phyloP scores from a whole-genome alignment of 169 alveolate species.

The Theileria orientalis region DNA sequence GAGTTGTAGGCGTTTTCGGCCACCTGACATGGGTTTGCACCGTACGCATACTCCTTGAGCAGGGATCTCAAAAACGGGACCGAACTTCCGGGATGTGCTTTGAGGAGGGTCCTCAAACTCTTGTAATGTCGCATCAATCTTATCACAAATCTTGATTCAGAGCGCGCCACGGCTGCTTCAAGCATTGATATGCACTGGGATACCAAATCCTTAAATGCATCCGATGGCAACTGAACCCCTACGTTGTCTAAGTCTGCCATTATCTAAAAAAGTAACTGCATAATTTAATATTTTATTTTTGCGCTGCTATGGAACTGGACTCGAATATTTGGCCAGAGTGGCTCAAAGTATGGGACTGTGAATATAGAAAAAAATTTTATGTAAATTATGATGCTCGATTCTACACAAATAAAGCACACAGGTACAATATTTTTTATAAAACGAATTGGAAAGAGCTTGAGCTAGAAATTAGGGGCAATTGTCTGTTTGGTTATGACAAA shows the following conservation, averaged over 20 bases:
- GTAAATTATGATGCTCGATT: conserved; percentile 10
- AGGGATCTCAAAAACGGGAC: conserved; percentile 45
- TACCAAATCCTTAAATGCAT: conserved; percentile 64
- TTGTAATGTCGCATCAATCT: conserved; percentile 63
- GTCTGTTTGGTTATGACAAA: conserved; percentile 39
- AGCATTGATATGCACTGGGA: conserved; percentile 57
- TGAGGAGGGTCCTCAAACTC: conserved; percentile 43
- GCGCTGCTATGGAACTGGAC: background rate
- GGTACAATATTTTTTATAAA: conserved; percentile 33
- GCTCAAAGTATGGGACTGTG: conserved; percentile 13
- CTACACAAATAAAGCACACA: conserved; percentile 21
- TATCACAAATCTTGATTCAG: conserved; percentile 55
- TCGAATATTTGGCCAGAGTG: conserved; percentile 10
- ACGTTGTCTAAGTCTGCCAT: conserved; percentile 20
- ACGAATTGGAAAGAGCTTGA: conserved; percentile 24
- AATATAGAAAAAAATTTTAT: conserved; percentile 10
- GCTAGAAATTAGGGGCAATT: conserved; percentile 56
- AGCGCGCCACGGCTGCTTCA: conserved; percentile 60
- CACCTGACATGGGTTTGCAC: conserved; percentile 42
- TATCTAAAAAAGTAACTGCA: background rate
- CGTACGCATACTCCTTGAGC: conserved; percentile 35
- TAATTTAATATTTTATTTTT: conserved; percentile 12
- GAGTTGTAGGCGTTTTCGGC: conserved; percentile 37
- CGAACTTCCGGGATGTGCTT: conserved; percentile 35
- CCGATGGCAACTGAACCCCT: conserved; percentile 37